Percentiles rank a stretch among this genome's conserved stretches.
Evolutionary conservation across 495 filamentous ascomycete species (phyloP).

Genomic region (Trichocladium uniseriatum): DNA sequence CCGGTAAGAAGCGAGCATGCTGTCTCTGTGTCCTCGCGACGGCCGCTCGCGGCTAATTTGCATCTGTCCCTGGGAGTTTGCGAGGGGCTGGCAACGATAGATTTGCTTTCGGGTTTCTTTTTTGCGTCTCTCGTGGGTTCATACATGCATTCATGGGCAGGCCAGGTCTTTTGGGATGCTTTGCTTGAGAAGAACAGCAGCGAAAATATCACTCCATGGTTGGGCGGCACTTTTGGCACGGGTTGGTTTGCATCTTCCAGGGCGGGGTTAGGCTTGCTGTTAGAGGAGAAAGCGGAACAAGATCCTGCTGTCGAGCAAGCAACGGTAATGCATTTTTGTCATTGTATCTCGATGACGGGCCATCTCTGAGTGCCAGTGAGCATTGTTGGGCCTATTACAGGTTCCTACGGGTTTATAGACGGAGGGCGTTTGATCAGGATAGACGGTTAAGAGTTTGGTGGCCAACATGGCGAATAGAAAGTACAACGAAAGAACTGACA

Average conservation of each 20-base stretch:
- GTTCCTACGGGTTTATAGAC: too few species aligned
- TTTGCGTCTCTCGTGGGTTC: neutral
- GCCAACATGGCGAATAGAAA: too few species aligned
- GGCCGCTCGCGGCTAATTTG: neutral
- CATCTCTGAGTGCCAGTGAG: neutral
- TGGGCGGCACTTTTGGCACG: neutral
- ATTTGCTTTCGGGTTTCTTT: conserved; percentile 1
- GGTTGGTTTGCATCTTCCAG: neutral
- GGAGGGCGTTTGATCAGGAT: too few species aligned
- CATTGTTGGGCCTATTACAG: too few species aligned
- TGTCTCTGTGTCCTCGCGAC: neutral
- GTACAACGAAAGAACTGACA: too few species aligned
- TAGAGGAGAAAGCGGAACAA: neutral
- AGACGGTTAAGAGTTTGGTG: too few species aligned
- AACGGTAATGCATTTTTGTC: conserved; percentile 1
- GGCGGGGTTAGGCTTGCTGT: neutral
- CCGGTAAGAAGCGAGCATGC: too few species aligned
- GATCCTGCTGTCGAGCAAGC: neutral
- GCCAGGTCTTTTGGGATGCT: conserved; percentile 1
- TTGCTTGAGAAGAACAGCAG: neutral
- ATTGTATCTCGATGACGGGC: neutral
- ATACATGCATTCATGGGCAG: conserved; percentile 5
- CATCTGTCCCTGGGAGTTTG: conserved; percentile 10
- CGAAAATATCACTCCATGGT: neutral
- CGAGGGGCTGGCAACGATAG: conserved; percentile 5